Base-by-base conservation (phyloP, 2,329 filamentous ascomycete species). In the Fusarium xylarioides region DNA sequence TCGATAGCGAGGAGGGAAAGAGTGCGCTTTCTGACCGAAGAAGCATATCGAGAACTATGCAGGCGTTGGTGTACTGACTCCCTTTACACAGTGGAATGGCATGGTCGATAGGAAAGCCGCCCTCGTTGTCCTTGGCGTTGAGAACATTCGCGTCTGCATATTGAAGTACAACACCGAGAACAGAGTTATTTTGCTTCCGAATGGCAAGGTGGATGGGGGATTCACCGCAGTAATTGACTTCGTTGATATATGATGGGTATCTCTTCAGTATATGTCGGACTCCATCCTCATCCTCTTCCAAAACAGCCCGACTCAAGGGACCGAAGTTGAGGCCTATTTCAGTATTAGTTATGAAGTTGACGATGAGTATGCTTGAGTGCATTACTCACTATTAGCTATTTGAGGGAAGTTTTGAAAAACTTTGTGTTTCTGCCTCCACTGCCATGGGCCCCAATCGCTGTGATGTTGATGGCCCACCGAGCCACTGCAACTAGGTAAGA, bases 51-150 rank as follows among this genome's bases (percentile, higher is more conserved):
- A n/a, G n/a, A n/a, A n/a, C n/a, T n/a, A n/a, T n/a, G n/a, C n/a
- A n/a, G n/a, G n/a, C n/a, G n/a, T n/a, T n/a, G n/a, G n/a, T n/a
- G n/a, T n/a, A n/a, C n/a, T n/a, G n/a, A n/a, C n/a, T n/a, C n/a
- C n/a, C n/a, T n/a, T n/a, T n/a, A n/a, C n/a, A n/a, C n/a, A n/a
- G n/a, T n/a, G n/a, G n/a, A n/a, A n/a, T n/a, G n/a, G n/a, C n/a
- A n/a, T n/a, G n/a, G n/a, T n/a, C n/a, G n/a, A n/a, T n/a, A n/a
- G n/a, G n/a, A n/a, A n/a, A n/a, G n/a, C n/a, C n/a, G n/a, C n/a
- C n/a, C n/a, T n/a, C n/a, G n/a, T 34, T 34, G 11, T 50, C 47
- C 12, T 0, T 23, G 0, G 7, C 5, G 0, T 7, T 1, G 2
- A 34, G 47, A 2, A 4, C 8, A 9, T 19, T 0, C 4, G 21